Evolutionary conservation across 208 protist species (phyloP).

Genomic region (Crithidia brevicula): DNA sequence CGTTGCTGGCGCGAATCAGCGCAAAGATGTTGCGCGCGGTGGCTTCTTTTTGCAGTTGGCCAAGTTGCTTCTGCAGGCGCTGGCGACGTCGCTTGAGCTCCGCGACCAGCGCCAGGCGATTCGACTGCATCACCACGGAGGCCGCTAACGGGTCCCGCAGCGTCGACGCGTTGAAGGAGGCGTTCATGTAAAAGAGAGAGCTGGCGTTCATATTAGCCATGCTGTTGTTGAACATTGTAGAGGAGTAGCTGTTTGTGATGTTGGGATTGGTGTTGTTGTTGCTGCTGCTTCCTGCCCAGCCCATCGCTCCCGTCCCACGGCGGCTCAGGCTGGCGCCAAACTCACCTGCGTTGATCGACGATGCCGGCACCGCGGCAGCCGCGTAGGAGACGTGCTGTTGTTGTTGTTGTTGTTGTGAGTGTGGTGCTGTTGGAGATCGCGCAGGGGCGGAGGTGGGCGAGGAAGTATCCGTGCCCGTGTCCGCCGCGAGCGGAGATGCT

Average conservation of each 20-base stretch:
- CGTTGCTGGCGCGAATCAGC: conserved; percentile 77
- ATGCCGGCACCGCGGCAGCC: too few relatives aligned
- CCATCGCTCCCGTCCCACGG: background rate
- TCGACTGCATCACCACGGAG: conserved; percentile 45
- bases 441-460: too few relatives aligned
- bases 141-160: conserved; percentile 32
- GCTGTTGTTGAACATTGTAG: background rate
- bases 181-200: conserved; percentile 7
- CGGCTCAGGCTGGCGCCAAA: conserved; percentile 1
- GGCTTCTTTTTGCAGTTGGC: conserved; percentile 54
- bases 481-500: background rate
- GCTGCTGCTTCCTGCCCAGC: too few relatives aligned
- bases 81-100: conserved; percentile 72
- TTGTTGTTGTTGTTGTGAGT: too few relatives aligned
- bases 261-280: background rate
- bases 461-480: too few relatives aligned
- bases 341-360: too few relatives aligned
- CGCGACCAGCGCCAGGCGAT: conserved; percentile 57
- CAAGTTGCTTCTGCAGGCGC: conserved; percentile 58
- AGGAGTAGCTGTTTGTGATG: background rate
- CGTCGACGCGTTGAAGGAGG: conserved; percentile 10
- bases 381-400: too few relatives aligned
- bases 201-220: background rate
- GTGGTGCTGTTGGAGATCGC: too few relatives aligned
- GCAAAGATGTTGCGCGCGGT: conserved; percentile 82